Evolutionary conservation across 1,139 yeast genomes (phyloP).

Genomic region (Pichia sp.): DNA sequence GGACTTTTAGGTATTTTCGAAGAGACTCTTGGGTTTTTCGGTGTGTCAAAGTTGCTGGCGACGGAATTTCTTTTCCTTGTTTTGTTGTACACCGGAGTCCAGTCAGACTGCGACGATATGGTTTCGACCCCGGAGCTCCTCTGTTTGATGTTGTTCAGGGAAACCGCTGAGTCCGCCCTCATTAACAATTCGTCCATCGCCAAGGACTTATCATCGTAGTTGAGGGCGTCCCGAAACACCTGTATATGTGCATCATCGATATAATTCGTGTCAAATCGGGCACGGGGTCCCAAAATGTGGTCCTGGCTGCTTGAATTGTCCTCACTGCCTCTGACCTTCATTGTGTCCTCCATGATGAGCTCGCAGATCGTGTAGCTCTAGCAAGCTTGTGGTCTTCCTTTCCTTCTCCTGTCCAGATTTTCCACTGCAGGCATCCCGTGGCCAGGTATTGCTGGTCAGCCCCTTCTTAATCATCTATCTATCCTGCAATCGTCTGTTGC

Average conservation of each 20-base stretch:
- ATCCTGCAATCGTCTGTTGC: not conserved
- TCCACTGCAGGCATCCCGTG: not conserved
- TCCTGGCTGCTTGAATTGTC: not conserved
- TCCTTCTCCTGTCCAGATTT: too few relatives aligned
- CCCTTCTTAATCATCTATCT: not conserved
- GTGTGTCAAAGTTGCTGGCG: not conserved
- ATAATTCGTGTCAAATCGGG: constrained; percentile 22
- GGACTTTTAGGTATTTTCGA: constrained; percentile 2
- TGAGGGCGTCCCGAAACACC: constrained; percentile 40
- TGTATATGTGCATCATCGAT: constrained; percentile 34
- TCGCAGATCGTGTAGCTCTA: not conserved
- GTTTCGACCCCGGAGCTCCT: constrained; percentile 34
- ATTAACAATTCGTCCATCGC: constrained; percentile 7
- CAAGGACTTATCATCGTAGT: constrained; percentile 28
- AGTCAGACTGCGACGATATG: constrained; percentile 60
- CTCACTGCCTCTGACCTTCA: constrained; percentile 1
- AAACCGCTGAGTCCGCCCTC: constrained; percentile 15
- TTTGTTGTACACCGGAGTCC: constrained; percentile 54
- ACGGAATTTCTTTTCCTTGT: constrained; percentile 18
- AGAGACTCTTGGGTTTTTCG: not conserved
- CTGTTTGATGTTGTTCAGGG: not conserved
- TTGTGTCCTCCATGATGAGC: not conserved
- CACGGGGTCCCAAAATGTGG: not conserved
- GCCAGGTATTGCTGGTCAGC: not conserved
- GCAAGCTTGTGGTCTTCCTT: not conserved